Base-by-base conservation (phyloP, 257 asterid genomes). In the Leonotis leonurus region DNA sequence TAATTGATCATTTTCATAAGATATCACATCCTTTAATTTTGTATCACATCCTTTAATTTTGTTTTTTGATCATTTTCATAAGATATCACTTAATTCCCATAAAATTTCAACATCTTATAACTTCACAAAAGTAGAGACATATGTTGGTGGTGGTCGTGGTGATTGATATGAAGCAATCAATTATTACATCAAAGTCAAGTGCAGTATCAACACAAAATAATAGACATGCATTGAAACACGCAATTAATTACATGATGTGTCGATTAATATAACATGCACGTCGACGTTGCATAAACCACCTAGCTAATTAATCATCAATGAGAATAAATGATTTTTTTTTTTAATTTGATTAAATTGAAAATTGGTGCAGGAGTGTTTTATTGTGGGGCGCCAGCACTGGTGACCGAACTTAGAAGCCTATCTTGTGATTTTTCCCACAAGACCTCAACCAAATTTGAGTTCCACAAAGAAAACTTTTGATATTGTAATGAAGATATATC, bases 301-400 rank as follows among this genome's bases (percentile, higher is more conserved):
- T 12, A 40, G 17, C 29, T 3, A 32, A 6, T 27, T 27, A 27
- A 27, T 27, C n/a, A n/a, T 27, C 33, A 27, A 27, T n/a, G n/a
- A n/a, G n/a, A n/a, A n/a, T n/a, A n/a, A n/a, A n/a, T n/a, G n/a
- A n/a, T n/a, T n/a, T n/a, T n/a, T n/a, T n/a, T n/a, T n/a, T n/a
- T n/a, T n/a, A n/a, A n/a, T n/a, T n/a, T n/a, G n/a, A n/a, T n/a
- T n/a, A n/a, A n/a, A n/a, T 64, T 40, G 43, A 6, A 68, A 16
- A 10, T 44, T 40, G 50, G 50, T 73, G 73, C 93, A 87, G 97
- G 97, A 35, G 97, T 90, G 54, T 90, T 90, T 70, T 90, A 90
- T 57, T 90, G 97, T 76, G 97, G 97, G 71, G 95, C 93, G 43
- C 95, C 97, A 36, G 80, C 90, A 73, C 96, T 80, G 0, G 82